phyloP scores from a whole-genome alignment of 2,329 filamentous ascomycete species.

The Phaeophleospora eucalypticola region DNA sequence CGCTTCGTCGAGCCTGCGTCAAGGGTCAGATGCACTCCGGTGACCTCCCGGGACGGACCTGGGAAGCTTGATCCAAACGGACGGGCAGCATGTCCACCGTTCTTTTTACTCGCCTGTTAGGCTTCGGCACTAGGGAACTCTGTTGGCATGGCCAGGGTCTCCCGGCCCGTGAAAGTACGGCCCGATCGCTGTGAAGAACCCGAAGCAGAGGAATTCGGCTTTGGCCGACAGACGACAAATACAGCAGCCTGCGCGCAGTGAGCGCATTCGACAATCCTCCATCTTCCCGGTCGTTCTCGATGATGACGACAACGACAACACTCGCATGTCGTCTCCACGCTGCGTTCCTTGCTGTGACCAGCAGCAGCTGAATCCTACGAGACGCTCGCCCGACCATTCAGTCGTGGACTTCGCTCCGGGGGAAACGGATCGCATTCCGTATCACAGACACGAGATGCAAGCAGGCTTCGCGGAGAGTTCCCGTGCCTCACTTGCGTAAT shows the following conservation, averaged over 20 bases:
- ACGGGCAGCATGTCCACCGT: not conserved
- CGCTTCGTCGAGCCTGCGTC: not conserved
- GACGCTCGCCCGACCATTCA: too few relatives aligned
- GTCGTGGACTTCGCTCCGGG: not conserved
- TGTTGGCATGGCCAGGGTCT: not conserved
- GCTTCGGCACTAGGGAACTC: not conserved
- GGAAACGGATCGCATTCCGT: not conserved
- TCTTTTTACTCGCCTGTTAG: not conserved
- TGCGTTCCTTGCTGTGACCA: too few relatives aligned
- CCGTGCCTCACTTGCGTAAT: not conserved
- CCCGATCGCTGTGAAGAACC: not conserved
- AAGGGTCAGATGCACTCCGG: not conserved
- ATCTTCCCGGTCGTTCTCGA: too few relatives aligned
- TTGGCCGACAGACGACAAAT: too few relatives aligned
- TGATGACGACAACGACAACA: too few relatives aligned
- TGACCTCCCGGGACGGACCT: not conserved
- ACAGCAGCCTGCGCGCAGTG: too few relatives aligned
- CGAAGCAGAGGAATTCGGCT: too few relatives aligned
- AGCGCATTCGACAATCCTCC: too few relatives aligned
- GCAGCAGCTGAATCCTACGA: too few relatives aligned
- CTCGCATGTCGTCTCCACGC: too few relatives aligned
- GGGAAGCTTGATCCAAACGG: not conserved
- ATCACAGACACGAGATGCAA: not conserved
- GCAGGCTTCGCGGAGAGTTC: not conserved
- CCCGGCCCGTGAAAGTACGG: not conserved